A percentile compares a stretch with the other conserved stretches of the same genome.
These are phyloP conservation scores for Xylaria castorea DNA, from an alignment of 495 filamentous ascomycete species.

Conservation along the genomic window DNA sequence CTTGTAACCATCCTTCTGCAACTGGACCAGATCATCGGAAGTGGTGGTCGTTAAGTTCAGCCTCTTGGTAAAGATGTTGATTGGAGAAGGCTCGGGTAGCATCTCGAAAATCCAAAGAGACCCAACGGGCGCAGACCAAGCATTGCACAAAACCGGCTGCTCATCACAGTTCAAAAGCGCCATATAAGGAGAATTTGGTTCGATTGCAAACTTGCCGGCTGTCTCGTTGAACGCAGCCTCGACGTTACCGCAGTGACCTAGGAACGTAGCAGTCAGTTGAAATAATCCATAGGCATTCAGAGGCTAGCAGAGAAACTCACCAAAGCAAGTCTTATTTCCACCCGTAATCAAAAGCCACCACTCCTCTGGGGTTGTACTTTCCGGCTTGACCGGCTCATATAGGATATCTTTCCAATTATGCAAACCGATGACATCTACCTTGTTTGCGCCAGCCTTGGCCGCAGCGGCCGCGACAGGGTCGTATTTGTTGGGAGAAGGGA, in stretches of 20 bases:
- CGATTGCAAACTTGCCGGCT: constrained; percentile 67
- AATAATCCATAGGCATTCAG: neutral
- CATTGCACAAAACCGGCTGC: constrained; percentile 79
- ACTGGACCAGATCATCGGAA: constrained; percentile 64
- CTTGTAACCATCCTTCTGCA: constrained; percentile 70
- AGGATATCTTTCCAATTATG: constrained; percentile 74
- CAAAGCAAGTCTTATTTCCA: constrained; percentile 88
- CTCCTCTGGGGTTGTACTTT: constrained; percentile 66
- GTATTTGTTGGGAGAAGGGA: constrained; percentile 57
- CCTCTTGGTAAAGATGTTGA: constrained; percentile 66
- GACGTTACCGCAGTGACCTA: constrained; percentile 54
- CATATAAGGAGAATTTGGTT: constrained; percentile 71
- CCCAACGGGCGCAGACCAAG: constrained; percentile 76
- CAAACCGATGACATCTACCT: constrained; percentile 67
- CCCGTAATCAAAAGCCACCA: constrained; percentile 85
- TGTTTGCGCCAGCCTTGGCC: constrained; percentile 48
- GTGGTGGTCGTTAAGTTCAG: constrained; percentile 72
- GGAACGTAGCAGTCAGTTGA: neutral
- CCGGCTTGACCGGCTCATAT: constrained; percentile 65
- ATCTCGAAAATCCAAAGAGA: constrained; percentile 76
- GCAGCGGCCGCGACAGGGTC: constrained; percentile 48
- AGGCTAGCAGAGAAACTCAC: constrained; percentile 38
- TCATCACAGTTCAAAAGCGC: constrained; percentile 80
- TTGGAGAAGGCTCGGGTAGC: constrained; percentile 56
- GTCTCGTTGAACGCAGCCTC: constrained; percentile 66